Evolutionary conservation across 805 yeast species (phyloP).

Genomic region (Starmerella davenportii): DNA sequence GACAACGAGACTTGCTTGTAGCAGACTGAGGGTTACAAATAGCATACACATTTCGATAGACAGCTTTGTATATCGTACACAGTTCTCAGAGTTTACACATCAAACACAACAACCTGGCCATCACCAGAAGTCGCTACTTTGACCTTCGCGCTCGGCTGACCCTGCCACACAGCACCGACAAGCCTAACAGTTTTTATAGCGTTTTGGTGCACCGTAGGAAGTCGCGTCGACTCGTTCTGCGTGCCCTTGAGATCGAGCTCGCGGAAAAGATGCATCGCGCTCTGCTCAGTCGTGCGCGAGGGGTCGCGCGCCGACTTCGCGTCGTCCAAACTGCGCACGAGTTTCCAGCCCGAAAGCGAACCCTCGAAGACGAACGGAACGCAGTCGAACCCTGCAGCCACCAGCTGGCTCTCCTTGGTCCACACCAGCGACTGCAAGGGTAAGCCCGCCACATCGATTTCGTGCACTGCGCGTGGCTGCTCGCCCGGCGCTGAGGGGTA

Average conservation of each 20-base stretch:
- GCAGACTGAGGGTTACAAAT: too few species aligned
- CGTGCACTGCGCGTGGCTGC: conserved; percentile 43
- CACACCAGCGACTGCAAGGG: conserved; percentile 69
- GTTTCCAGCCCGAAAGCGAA: conserved; percentile 40
- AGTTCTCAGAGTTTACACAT: conserved; percentile 22
- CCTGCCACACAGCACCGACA: conserved; percentile 16
- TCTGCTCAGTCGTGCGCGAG: conserved; percentile 34
- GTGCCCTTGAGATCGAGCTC: conserved; percentile 91
- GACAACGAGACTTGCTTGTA: too few species aligned
- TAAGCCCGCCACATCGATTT: conserved; percentile 47
- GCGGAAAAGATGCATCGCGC: conserved; percentile 71
- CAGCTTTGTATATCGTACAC: background rate
- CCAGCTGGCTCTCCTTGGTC: conserved; percentile 43
- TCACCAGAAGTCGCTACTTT: conserved; percentile 69
- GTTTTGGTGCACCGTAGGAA: conserved; percentile 77
- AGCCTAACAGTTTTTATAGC: conserved; percentile 48
- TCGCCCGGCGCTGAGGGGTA: conserved; percentile 53
- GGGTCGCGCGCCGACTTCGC: conserved; percentile 23
- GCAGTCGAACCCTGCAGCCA: conserved; percentile 86
- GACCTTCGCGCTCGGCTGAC: conserved; percentile 18
- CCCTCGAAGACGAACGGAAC: conserved; percentile 78
- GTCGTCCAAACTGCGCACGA: conserved; percentile 45
- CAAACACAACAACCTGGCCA: conserved; percentile 74
- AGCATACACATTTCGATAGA: too few species aligned
- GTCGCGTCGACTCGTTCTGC: conserved; percentile 29